Percentiles rank a stretch among this genome's conserved stretches.
Conservation (phyloP, 768 basidiomycete species). For the Calvatia gigantea region DNA sequence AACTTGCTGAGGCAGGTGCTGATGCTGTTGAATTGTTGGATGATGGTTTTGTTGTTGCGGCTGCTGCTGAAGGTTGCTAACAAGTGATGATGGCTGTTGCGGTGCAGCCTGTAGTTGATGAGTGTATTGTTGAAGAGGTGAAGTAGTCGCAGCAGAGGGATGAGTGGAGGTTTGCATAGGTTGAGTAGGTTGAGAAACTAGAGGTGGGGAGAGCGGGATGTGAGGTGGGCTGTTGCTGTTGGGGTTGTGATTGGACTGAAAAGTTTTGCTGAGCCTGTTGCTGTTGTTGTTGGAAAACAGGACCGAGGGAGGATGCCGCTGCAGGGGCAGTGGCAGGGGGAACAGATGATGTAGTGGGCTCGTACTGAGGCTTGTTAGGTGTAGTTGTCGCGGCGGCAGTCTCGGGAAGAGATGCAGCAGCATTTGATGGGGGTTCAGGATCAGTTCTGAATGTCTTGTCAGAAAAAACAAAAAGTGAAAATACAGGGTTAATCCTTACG, state of each 20-base stretch:
- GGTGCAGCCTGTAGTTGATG: slow-evolving; percentile 34
- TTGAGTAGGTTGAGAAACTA: slow-evolving; percentile 36
- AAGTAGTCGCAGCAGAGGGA: slow-evolving; percentile 27
- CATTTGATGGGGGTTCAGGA: slow-evolving; percentile 25
- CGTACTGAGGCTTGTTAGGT: slow-evolving; percentile 26
- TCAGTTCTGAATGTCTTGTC: slow-evolving; percentile 25
- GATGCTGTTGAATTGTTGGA: slow-evolving; percentile 36
- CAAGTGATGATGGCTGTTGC: slow-evolving; percentile 21
- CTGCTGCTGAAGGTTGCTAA: slow-evolving; percentile 26
- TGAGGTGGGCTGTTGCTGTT: slow-evolving; percentile 24
- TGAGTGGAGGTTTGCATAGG: slow-evolving; percentile 24
- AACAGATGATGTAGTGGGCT: slow-evolving; percentile 32
- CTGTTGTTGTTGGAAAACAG: slow-evolving; percentile 47
- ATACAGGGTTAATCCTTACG: slow-evolving; percentile 37
- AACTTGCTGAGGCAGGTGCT: slow-evolving; percentile 38
- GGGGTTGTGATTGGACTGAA: slow-evolving; percentile 29
- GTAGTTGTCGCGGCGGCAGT: slow-evolving; percentile 24
- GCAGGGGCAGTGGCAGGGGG: slow-evolving; percentile 38
- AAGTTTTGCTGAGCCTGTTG: slow-evolving; percentile 25
- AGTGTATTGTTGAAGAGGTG: slow-evolving; percentile 39
- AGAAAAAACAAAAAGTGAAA: slow-evolving; percentile 4
- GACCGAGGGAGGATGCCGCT: slow-evolving; percentile 32
- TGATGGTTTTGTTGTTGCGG: slow-evolving; percentile 23
- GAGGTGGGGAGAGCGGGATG: slow-evolving; percentile 33
- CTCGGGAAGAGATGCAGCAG: slow-evolving; percentile 27